phyloP scores from a whole-genome alignment of 106 monocot genomes.

The Acanthochlamys bracteata region DNA sequence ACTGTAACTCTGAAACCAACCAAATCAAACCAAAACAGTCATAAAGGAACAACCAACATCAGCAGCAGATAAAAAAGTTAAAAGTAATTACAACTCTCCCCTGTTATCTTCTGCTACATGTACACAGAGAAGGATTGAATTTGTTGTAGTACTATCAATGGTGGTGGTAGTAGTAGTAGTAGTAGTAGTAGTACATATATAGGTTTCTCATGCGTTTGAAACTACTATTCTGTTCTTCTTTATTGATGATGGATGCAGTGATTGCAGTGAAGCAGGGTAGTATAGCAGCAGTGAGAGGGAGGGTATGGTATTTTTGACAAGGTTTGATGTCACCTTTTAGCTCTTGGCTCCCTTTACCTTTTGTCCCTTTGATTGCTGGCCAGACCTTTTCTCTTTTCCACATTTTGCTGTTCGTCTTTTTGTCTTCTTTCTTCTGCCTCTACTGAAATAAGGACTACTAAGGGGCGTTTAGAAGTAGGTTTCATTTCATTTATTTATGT shows the following conservation, averaged over 20 bases:
- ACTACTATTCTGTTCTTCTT: not conserved
- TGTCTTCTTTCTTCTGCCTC: not conserved
- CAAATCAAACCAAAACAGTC: not conserved
- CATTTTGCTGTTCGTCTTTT: not conserved
- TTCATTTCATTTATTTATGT: not conserved
- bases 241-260: not conserved
- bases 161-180: not conserved
- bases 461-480: too few relatives aligned
- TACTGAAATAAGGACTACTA: not conserved
- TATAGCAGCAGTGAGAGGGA: not conserved
- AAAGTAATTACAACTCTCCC: not conserved
- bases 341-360: not conserved
- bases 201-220: not conserved
- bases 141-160: not conserved
- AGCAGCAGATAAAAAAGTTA: not conserved
- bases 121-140: not conserved
- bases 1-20: not conserved
- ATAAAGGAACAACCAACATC: not conserved
- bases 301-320: not conserved
- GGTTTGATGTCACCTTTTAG: slow-evolving; percentile 6
- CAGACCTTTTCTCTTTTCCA: not conserved
- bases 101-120: not conserved
- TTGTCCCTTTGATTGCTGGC: not conserved
- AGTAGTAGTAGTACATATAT: too few relatives aligned
- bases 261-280: too few relatives aligned